A percentile compares a stretch with the other conserved stretches of the same genome.
Evolutionary conservation across 306 rosid species (phyloP).

Genomic region (Vigna radiata): DNA sequence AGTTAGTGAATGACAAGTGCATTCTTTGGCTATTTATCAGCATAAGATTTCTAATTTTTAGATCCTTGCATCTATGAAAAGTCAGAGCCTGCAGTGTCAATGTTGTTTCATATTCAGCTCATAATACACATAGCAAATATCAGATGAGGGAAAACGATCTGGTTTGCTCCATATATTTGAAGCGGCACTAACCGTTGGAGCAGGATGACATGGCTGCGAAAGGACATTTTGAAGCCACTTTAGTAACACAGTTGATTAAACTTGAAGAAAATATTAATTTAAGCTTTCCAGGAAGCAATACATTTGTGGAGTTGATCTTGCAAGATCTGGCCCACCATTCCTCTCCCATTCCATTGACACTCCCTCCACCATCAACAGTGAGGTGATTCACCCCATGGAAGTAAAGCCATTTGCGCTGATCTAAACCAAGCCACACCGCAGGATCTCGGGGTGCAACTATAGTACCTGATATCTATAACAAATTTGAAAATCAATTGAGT

Average conservation of each 20-base stretch:
- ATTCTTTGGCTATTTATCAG: constrained; percentile 83
- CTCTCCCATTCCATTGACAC: constrained; percentile 81
- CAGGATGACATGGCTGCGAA: constrained; percentile 80
- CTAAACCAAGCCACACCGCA: constrained; percentile 64
- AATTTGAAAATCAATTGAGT: constrained; percentile 29
- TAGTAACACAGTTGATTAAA: constrained; percentile 42
- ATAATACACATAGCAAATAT: not conserved
- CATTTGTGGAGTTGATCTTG: constrained; percentile 73
- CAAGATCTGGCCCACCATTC: constrained; percentile 95
- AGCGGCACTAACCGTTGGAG: constrained; percentile 84
- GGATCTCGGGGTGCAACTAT: constrained; percentile 82
- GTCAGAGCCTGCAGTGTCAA: constrained; percentile 75
- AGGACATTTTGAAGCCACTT: constrained; percentile 45
- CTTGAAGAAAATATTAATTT: constrained; percentile 43
- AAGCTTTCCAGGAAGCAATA: constrained; percentile 48
- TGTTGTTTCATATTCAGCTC: constrained; percentile 42
- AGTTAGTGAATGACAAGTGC: constrained; percentile 75
- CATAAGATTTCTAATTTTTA: constrained; percentile 61
- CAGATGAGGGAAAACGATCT: constrained; percentile 33
- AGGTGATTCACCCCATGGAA: constrained; percentile 75
- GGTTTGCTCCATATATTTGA: constrained; percentile 39
- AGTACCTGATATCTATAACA: constrained; percentile 68
- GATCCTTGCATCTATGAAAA: constrained; percentile 75
- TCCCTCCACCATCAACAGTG: constrained; percentile 82
- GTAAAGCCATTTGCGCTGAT: constrained; percentile 76